Base-by-base conservation (phyloP, 306 rosid species). In the Ziziphus jujuba region DNA sequence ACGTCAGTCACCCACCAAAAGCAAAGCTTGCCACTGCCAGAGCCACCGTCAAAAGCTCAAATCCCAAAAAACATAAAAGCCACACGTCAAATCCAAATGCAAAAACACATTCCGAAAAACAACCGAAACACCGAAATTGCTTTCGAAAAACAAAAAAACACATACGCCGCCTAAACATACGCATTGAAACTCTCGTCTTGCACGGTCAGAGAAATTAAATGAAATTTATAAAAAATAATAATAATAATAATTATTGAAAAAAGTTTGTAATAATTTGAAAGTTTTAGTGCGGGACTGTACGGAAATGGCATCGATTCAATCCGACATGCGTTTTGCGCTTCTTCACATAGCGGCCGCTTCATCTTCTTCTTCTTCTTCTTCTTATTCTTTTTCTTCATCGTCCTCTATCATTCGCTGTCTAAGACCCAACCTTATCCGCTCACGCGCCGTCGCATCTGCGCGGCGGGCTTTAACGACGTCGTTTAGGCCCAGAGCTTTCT, bases 271-370 rank as follows among this genome's bases (percentile, higher is more conserved):
- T 9, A 40, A 40, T 40, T 40, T 40, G 15, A 40, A 40, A 40
- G 13, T n/a, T n/a, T n/a, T n/a, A n/a, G n/a, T n/a, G n/a, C n/a
- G n/a, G n/a, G n/a, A n/a, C n/a, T n/a, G n/a, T n/a, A n/a, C 45
- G 45, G 15, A 31, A 33, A 85, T 89, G 96, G 86, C 85, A 11
- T 66, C 89, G 44, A 64, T 89, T 59, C 97, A 81, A 58, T 73
- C 73, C 71, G 97, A 92, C 19, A 3, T 85, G 52, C 86, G 78
- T 45, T 73, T 67, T 28, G 82, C 83, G 9, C 66, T 69, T 57
- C 33, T 78, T 36, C 88, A 71, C 74, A 38, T 35, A 9, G 85
- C 22, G 7, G 45, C 85, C 17, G 22, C 79, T 5, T 10, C 73
- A 17, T 66, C 72, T 0, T 9, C 71, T 1, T 16, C 71, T 4